These are phyloP conservation scores for Penicillium pancosmium DNA, from an alignment of 495 filamentous ascomycete species.

Conservation along the genomic window DNA sequence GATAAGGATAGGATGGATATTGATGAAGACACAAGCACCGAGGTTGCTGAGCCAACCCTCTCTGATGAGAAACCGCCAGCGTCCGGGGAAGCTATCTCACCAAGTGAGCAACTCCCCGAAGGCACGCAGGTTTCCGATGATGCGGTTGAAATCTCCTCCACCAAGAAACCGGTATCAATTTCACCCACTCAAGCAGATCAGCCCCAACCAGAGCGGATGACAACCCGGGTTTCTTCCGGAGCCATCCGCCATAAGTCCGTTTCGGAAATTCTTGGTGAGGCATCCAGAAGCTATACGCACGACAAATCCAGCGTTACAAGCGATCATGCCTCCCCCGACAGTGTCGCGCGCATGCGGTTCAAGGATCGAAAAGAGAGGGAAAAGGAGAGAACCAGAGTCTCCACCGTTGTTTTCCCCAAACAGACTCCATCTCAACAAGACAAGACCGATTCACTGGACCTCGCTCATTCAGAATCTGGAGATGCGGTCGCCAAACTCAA, in stretches of 20 bases:
- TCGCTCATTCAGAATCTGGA: constrained; percentile 45
- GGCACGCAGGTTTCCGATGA: constrained; percentile 16
- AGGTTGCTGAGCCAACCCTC: constrained; percentile 15
- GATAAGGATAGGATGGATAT: constrained; percentile 31
- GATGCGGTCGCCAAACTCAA: constrained; percentile 52
- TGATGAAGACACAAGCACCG: constrained; percentile 18
- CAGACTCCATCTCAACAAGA: constrained; percentile 47
- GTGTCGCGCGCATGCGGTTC: constrained; percentile 53
- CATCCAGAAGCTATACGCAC: constrained; percentile 46
- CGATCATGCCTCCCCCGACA: constrained; percentile 44
- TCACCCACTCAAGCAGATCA: constrained; percentile 29
- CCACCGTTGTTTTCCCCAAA: constrained; percentile 81
- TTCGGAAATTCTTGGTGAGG: constrained; percentile 70
- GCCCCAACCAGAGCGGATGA: constrained; percentile 57
- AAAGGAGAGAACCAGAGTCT: constrained; percentile 65
- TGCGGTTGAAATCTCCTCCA: constrained; percentile 10
- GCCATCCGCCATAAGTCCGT: constrained; percentile 73
- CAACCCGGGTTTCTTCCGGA: constrained; percentile 65
- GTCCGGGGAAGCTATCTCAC: constrained; percentile 16
- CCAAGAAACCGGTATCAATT: constrained; percentile 19
- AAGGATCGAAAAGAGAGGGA: constrained; percentile 59
- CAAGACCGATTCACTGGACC: constrained; percentile 39
- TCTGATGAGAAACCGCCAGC: not conserved
- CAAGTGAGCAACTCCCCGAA: constrained; percentile 19
- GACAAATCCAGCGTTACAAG: constrained; percentile 32